A percentile compares a stretch with the other conserved stretches of the same genome.
phyloP scores from a whole-genome alignment of 192 early-diverging fungal species.

The Umbelopsis ramanniana region DNA sequence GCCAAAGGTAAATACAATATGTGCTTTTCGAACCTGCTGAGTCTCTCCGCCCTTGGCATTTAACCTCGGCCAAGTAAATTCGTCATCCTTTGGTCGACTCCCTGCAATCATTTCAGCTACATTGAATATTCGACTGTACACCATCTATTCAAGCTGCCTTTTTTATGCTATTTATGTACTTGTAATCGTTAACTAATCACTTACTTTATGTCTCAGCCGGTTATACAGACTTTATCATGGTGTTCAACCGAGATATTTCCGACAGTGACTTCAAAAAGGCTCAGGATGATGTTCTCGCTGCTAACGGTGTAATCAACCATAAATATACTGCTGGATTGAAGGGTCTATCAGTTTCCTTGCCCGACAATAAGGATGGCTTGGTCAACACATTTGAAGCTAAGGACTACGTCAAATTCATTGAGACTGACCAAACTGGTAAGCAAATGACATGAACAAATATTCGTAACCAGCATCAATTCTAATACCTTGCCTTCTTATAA shows the following conservation, averaged over 20 bases:
- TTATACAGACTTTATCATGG: slow-evolving; percentile 13
- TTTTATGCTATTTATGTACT: not conserved
- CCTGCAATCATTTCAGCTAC: no score
- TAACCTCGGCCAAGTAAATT: not conserved
- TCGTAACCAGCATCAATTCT: not conserved
- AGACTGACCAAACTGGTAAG: slow-evolving; percentile 34
- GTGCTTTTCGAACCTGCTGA: not conserved
- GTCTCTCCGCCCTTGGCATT: not conserved
- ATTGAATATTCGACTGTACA: no score
- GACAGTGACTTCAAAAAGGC: slow-evolving; percentile 25
- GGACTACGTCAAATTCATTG: slow-evolving; percentile 38
- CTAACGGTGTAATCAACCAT: slow-evolving; percentile 28
- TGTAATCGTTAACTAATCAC: not conserved
- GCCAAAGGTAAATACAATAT: not conserved
- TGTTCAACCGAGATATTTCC: slow-evolving; percentile 20
- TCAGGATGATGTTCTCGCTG: slow-evolving; percentile 27
- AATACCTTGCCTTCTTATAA: not conserved
- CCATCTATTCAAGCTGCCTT: no score
- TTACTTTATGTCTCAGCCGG: not conserved
- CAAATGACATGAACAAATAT: not conserved
- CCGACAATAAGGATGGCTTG: slow-evolving; percentile 11
- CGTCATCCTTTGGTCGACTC: no score
- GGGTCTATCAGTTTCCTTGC: slow-evolving; percentile 30
- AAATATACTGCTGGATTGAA: slow-evolving; percentile 26
- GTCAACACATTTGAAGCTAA: slow-evolving; percentile 26